Evolutionary conservation across 2,329 filamentous ascomycete species (phyloP).

Genomic region (Verticillium nubilum): DNA sequence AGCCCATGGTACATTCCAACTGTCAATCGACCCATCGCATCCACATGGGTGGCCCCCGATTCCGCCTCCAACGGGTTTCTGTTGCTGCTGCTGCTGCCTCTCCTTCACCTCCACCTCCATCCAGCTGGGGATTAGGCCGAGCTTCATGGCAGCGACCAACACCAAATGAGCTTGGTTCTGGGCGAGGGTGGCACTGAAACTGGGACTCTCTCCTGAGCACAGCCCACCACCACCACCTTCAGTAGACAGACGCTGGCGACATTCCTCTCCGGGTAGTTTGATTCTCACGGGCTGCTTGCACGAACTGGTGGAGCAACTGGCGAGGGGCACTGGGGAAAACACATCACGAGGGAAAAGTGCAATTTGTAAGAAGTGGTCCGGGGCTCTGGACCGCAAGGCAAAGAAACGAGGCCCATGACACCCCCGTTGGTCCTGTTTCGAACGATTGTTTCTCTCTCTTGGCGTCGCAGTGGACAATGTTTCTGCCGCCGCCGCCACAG

Average conservation of each 20-base stretch:
- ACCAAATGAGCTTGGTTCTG: too few species aligned
- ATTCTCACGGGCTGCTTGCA: conserved; percentile 8
- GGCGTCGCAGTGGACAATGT: not conserved
- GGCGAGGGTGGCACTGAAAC: too few species aligned
- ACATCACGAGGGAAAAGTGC: too few species aligned
- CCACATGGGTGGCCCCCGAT: not conserved
- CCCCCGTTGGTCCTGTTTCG: not conserved
- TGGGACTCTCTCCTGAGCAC: too few species aligned
- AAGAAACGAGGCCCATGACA: not conserved
- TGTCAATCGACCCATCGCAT: not conserved
- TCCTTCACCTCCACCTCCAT: not conserved
- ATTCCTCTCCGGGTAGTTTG: not conserved
- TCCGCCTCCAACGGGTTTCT: not conserved
- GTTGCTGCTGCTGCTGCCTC: not conserved
- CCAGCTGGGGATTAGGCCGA: not conserved
- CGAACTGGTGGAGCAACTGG: conserved; percentile 21
- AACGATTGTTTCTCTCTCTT: conserved; percentile 1
- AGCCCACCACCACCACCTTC: too few species aligned
- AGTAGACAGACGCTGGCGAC: not conserved
- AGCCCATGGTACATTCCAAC: not conserved
- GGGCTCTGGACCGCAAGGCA: not conserved
- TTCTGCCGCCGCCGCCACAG: not conserved
- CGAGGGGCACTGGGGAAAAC: too few species aligned
- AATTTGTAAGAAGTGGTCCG: too few species aligned
- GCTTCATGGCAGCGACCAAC: not conserved